Conservation (phyloP, 805 yeast species). For the Lipomyces yamanashiensis region DNA sequence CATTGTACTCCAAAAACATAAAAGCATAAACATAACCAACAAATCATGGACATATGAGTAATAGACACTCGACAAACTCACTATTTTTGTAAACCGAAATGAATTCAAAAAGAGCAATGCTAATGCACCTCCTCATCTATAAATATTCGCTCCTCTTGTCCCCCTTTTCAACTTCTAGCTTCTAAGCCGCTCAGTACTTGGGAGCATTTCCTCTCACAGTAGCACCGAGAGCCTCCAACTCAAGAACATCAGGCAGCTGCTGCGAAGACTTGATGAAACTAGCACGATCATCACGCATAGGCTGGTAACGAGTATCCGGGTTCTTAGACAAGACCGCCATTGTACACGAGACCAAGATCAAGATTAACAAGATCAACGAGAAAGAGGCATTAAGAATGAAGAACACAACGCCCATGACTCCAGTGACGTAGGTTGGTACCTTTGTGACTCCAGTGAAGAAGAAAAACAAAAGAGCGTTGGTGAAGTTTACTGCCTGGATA, state of each 20-base stretch:
- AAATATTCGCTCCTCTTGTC: not conserved
- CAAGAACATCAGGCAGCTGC: constrained; percentile 54
- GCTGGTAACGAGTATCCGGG: constrained; percentile 94
- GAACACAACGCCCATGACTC: constrained; percentile 88
- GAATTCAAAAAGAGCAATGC: not conserved
- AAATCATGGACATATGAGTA: too few relatives aligned
- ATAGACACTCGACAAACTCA: not conserved
- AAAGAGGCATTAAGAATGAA: constrained; percentile 88
- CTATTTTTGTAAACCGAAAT: not conserved
- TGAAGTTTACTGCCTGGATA: constrained; percentile 74
- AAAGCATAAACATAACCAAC: not conserved
- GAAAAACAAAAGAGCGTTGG: constrained; percentile 84
- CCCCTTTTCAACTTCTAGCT: not conserved
- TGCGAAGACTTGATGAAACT: constrained; percentile 65
- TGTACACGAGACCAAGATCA: constrained; percentile 86
- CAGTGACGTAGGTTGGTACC: constrained; percentile 88
- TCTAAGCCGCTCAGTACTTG: constrained; percentile 12
- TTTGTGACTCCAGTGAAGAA: constrained; percentile 77
- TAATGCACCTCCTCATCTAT: not conserved
- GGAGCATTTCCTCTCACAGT: constrained; percentile 41
- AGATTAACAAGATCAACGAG: constrained; percentile 77
- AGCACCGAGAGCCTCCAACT: constrained; percentile 74
- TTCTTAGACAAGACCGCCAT: constrained; percentile 84
- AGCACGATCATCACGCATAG: constrained; percentile 94
- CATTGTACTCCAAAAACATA: constrained; percentile 1